Percentiles rank a stretch among this genome's conserved stretches.
These are phyloP conservation scores for Aspergillus pseudoglaucus DNA, from an alignment of 2,329 filamentous ascomycete species.

Conservation along the genomic window DNA sequence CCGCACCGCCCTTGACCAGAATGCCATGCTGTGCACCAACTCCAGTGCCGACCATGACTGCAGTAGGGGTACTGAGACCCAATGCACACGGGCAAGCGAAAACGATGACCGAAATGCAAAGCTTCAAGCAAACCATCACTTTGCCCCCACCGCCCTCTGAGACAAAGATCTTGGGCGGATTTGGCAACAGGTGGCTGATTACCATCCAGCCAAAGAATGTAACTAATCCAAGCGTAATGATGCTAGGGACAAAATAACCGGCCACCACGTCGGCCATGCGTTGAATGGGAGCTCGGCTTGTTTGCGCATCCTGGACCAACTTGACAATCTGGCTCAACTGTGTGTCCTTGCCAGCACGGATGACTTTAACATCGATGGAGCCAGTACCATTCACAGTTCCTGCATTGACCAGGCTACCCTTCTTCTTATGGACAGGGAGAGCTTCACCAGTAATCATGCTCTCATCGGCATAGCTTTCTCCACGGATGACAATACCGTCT, in stretches of 20 bases:
- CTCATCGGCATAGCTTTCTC: constrained; percentile 91
- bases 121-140: constrained; percentile 92
- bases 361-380: constrained; percentile 85
- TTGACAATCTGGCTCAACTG: constrained; percentile 97
- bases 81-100: constrained; percentile 96
- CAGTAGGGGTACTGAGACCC: constrained; percentile 91
- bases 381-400: constrained; percentile 95
- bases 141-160: constrained; percentile 76
- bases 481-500: constrained; percentile 77
- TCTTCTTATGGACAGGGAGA: constrained; percentile 85
- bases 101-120: constrained; percentile 97
- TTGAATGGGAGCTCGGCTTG: constrained; percentile 88
- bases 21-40: constrained; percentile 93
- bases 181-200: constrained; percentile 72
- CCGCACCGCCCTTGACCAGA: constrained; percentile 92
- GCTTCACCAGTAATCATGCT: constrained; percentile 98
- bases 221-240: constrained; percentile 72
- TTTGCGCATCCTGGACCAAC: constrained; percentile 96
- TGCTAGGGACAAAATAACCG: constrained; percentile 87
- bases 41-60: constrained; percentile 98
- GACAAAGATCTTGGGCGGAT: constrained; percentile 85
- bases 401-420: constrained; percentile 73
- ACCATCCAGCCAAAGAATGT: constrained; percentile 95
- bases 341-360: constrained; percentile 85
- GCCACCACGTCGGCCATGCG: constrained; percentile 84